A percentile compares a stretch with the other conserved stretches of the same genome.
Conservation (phyloP, 2,329 filamentous ascomycete species). For the Aureobasidium sp. region DNA sequence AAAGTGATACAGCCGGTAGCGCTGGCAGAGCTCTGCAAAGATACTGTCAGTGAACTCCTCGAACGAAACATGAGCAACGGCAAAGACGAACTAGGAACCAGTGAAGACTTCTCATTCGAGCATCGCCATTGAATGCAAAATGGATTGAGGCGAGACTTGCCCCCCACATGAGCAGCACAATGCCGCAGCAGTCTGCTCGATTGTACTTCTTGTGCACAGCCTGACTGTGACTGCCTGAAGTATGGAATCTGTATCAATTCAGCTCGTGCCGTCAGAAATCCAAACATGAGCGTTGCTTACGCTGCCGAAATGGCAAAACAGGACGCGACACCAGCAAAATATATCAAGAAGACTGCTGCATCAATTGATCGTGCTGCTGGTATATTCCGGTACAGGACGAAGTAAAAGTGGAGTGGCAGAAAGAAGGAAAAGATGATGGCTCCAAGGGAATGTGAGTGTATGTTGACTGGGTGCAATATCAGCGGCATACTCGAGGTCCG, state of each 20-base stretch:
- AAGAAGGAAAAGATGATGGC: constrained; percentile 14
- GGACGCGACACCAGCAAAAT: constrained; percentile 17
- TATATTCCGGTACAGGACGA: background rate
- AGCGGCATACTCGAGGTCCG: background rate
- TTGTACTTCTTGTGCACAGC: constrained; percentile 15
- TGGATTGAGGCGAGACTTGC: constrained; percentile 19
- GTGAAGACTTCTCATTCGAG: constrained; percentile 13
- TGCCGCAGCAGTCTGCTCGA: constrained; percentile 18
- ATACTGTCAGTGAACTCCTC: background rate
- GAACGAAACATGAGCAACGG: background rate
- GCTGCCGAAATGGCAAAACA: constrained; percentile 19
- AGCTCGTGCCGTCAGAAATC: background rate
- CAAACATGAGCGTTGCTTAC: background rate
- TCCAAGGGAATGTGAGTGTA: constrained; percentile 19
- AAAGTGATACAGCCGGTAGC: constrained; percentile 18
- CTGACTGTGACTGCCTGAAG: constrained; percentile 17
- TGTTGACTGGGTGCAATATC: constrained; percentile 16
- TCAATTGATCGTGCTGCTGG: constrained; percentile 13
- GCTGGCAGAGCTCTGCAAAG: constrained; percentile 3
- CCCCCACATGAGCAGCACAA: constrained; percentile 21
- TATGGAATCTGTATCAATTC: constrained; percentile 12
- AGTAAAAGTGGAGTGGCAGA: constrained; percentile 19
- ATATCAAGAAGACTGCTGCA: constrained; percentile 17
- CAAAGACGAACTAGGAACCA: constrained; percentile 14
- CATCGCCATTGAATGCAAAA: constrained; percentile 18